Evolutionary conservation across 1,284 basidiomycete species (phyloP), one percentile per base, ranked within the genome.

Genomic region (Neolentinus lepideus): DNA sequence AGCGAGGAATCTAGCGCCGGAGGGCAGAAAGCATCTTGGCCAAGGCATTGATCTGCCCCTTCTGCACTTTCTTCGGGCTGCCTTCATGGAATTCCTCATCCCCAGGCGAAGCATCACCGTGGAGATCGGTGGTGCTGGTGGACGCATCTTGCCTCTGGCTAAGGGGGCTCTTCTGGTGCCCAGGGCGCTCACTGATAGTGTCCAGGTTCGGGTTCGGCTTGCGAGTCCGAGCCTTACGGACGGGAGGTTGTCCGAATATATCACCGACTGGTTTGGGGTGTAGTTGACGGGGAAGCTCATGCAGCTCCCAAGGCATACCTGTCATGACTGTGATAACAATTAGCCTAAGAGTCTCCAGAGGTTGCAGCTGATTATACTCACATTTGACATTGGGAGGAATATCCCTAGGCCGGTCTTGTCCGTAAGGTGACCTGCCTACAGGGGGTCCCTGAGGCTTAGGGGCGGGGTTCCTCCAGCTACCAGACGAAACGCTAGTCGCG

Each of bases 11-110:
- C 78, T 70, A 88, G 65, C 83, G 81, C 64, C 85, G 77, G 70
- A 89, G 69, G 53, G 87, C 87, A 59, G 84, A 89, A 59, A 91
- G 72, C 86, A 91, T 88, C 80, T 90, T 90, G 60, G 87, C 88
- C 63, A 91, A 74, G 36, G 88, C 80, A 62, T 86, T 85, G 75
- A 90, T 90, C 76, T 91, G 88, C 55, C 85, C 86, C 70, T 84
- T 90, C 74, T 88, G 86, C 65, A 90, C 86, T 74, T 88, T 91
- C 76, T 87, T 85, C 60, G 83, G 81, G 51, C 65, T 59, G 22
- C 58, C 63, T 21, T 75, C 73, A 53, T 4, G 21, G 38, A 24
- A 22, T 14, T 79, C 79, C 33, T 69, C 72, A 22, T 75, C 79
- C 53, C 79, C 79, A 56, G 45, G 19, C 9, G 47, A 25, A 50